Base-by-base conservation (phyloP, 805 yeast species). In the Saccharomycopsis capsularis region DNA sequence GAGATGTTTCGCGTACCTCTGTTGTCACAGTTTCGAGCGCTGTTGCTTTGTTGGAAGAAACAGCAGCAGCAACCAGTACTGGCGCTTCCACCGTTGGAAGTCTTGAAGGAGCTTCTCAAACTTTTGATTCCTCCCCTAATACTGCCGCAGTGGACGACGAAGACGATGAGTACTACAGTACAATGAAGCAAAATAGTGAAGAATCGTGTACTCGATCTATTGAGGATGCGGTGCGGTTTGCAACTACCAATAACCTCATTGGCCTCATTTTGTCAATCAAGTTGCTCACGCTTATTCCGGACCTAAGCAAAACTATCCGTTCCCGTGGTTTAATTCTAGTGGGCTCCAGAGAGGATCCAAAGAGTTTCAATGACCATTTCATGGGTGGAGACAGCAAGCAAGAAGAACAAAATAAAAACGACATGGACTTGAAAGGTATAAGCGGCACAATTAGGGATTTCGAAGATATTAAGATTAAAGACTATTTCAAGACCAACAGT, bases 251-350 rank as follows among this genome's bases (percentile, higher is more conserved):
- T 61, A 93, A 93, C 60, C 69, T 93, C 46, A 71, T 93, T 55
- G 99, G 99, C 16, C 63, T 93, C 9, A 79, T 88, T 22, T 77
- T 87, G 21, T 88, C 95, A 0, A 74, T 79, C 24, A 81, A 82
- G 48, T 61, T 93, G 47, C 68, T 91, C 49, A 68, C 74, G 35
- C 67, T 89, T 25, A 89, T 88, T 40, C 95, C 95, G 0, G 81
- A 82, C 46, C 65, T 90, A 37, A 76, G 84, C 4, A 84, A 83
- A 34, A 74, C 85, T 25, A 82, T 91, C 15, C 72, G 95, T 51
- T 79, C 85, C 1, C 73, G 83, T 48, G 98, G 98, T 0, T 71
- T 91, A 55, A 79, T 91, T 45, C 68, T 91, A 42, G 91, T 90
- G n/a, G 91, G 88, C 2, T 69, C 81, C 0, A 70, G 72, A 46